A percentile compares a stretch with the other conserved stretches of the same genome.
Evolutionary conservation across 345 rosid genomes (phyloP).

Genomic region (Sisymbrium irio): DNA sequence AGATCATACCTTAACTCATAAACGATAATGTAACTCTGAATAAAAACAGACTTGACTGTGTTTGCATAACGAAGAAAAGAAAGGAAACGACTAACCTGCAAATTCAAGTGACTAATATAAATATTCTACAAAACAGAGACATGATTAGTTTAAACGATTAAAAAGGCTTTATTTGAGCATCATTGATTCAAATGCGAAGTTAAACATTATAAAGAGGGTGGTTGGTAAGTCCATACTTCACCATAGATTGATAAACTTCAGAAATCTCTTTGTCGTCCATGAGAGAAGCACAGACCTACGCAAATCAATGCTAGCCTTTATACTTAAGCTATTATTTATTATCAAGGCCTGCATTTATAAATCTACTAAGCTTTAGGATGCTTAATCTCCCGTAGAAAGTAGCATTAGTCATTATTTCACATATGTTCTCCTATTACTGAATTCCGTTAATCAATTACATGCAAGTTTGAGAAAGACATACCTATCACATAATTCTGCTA

Average conservation of each 20-base stretch:
- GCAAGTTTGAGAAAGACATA: neutral
- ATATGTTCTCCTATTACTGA: no score
- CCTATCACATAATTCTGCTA: neutral
- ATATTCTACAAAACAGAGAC: neutral
- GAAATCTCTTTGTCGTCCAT: no score
- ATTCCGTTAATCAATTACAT: neutral
- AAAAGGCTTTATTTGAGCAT: neutral
- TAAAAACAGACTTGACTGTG: no score
- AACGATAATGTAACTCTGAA: no score
- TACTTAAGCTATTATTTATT: neutral
- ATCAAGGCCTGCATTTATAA: neutral
- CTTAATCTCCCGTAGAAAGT: neutral
- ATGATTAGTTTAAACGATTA: neutral
- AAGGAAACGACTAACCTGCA: neutral
- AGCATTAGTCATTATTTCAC: neutral
- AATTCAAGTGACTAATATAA: neutral
- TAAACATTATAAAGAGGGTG: neutral
- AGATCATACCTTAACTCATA: no score
- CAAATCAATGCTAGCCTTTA: neutral
- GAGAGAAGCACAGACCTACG: neutral
- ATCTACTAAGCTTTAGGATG: neutral
- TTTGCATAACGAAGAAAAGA: no score
- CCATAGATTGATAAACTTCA: no score
- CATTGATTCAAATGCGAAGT: neutral
- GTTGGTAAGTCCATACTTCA: neutral